Percentiles rank a stretch among this genome's conserved stretches.
Conservation (phyloP, 2,329 filamentous ascomycete species). For the Stachybotrys chartarum region DNA sequence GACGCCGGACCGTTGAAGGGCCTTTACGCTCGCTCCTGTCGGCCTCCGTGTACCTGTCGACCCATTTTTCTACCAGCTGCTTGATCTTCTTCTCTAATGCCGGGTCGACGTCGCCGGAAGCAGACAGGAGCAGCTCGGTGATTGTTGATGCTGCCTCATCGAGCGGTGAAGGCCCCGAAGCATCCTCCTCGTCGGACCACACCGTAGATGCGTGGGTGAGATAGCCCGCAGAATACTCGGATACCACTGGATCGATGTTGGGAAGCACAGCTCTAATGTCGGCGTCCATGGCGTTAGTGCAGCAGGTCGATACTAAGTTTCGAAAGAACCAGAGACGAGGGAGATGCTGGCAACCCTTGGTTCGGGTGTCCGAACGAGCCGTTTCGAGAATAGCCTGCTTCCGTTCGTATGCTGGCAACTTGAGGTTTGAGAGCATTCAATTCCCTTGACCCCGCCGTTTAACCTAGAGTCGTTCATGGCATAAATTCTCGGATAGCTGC, state of each 20-base stretch:
- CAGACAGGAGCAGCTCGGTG: constrained; percentile 84
- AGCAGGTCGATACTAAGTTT: not conserved
- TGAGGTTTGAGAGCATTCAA: not conserved
- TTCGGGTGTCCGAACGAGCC: no score
- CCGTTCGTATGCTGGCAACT: not conserved
- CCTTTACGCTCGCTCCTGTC: constrained; percentile 66
- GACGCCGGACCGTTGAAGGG: constrained; percentile 70
- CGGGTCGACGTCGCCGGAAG: constrained; percentile 73
- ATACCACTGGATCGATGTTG: constrained; percentile 80
- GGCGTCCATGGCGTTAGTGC: constrained; percentile 60
- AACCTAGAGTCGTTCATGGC: not conserved
- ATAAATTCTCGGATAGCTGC: not conserved
- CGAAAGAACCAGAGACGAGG: not conserved
- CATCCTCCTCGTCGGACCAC: constrained; percentile 68
- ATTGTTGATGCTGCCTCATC: constrained; percentile 77
- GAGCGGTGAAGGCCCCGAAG: constrained; percentile 65
- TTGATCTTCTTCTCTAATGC: constrained; percentile 72
- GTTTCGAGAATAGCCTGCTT: no score
- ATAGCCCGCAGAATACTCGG: constrained; percentile 91
- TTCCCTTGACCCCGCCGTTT: not conserved
- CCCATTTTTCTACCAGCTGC: constrained; percentile 83
- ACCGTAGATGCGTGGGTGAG: constrained; percentile 85
- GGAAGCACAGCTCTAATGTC: constrained; percentile 81
- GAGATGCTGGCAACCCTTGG: not conserved
- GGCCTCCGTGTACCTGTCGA: constrained; percentile 68